A percentile compares a stretch with the other conserved stretches of the same genome.
Evolutionary conservation across 2,329 filamentous ascomycete genomes (phyloP).

Genomic region (Cladosporium austrohemisphaericum): DNA sequence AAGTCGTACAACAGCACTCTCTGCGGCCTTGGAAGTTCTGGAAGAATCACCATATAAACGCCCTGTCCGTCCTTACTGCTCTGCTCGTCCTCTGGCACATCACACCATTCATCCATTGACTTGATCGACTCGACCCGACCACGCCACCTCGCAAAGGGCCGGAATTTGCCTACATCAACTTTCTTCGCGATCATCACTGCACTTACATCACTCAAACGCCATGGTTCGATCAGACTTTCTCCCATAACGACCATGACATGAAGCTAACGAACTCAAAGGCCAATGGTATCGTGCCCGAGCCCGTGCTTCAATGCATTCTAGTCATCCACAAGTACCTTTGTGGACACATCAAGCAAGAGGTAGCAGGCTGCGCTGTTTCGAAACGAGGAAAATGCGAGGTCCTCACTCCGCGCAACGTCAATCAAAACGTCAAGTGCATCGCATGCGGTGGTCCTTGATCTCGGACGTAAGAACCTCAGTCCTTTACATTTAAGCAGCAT

Average conservation of each 20-base stretch:
- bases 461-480: background rate
- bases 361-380: slow-evolving; percentile 46
- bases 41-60: slow-evolving; percentile 7
- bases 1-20: background rate
- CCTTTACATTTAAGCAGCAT: too few relatives aligned
- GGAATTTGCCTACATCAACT: background rate
- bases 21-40: background rate
- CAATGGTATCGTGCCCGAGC: slow-evolving; percentile 5
- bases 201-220: background rate
- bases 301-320: slow-evolving; percentile 36
- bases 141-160: background rate
- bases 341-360: slow-evolving; percentile 42
- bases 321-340: slow-evolving; percentile 47
- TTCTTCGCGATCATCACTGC: background rate
- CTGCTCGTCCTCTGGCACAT: background rate
- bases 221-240: background rate
- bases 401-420: slow-evolving; percentile 42
- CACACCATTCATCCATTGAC: too few relatives aligned
- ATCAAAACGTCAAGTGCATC: slow-evolving; percentile 48
- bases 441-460: slow-evolving; percentile 41
- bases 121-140: background rate
- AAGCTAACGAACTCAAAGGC: slow-evolving; percentile 1
- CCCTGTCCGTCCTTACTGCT: background rate
- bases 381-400: slow-evolving; percentile 40
- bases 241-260: background rate